These are phyloP conservation scores for Phytophthora boehmeriae DNA, from an alignment of 352 stramenopile genomes.

Conservation along the genomic window DNA sequence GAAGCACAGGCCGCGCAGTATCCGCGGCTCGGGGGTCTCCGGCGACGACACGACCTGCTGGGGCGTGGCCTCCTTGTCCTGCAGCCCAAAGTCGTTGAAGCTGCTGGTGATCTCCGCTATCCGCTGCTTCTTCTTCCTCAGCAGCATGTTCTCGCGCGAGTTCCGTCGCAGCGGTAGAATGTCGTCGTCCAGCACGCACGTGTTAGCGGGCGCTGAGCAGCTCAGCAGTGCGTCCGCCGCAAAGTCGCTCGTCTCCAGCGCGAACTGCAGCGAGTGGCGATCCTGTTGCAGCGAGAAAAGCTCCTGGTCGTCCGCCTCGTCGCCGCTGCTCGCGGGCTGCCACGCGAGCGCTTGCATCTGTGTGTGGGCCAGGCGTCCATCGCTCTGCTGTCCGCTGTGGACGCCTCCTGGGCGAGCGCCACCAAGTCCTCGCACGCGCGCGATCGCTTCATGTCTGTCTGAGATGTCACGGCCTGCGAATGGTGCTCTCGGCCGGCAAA, in stretches of 20 bases:
- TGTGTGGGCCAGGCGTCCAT: constrained; percentile 8
- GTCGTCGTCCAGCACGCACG: constrained; percentile 28
- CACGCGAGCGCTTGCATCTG: constrained; percentile 37
- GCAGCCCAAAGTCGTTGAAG: constrained; percentile 19
- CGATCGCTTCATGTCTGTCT: constrained; percentile 62
- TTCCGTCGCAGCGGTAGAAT: constrained; percentile 38
- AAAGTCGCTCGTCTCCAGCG: constrained; percentile 26
- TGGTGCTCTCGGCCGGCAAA: background rate
- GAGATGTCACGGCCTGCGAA: background rate
- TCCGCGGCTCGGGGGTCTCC: constrained; percentile 35
- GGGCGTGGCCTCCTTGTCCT: constrained; percentile 14
- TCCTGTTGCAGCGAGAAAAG: too few relatives aligned
- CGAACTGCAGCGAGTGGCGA: constrained; percentile 28
- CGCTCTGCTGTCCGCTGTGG: background rate
- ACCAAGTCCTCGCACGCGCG: constrained; percentile 73
- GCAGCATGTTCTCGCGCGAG: constrained; percentile 48
- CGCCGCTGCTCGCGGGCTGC: constrained; percentile 15
- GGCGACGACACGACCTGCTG: constrained; percentile 17
- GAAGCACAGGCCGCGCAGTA: constrained; percentile 34
- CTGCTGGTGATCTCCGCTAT: constrained; percentile 26
- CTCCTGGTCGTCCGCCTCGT: constrained; percentile 19
- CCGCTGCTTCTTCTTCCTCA: constrained; percentile 35
- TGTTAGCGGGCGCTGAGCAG: constrained; percentile 15
- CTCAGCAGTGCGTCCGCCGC: constrained; percentile 10
- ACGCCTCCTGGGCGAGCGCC: constrained; percentile 45